These are phyloP conservation scores for Mediolabrus comicus DNA, from an alignment of 108 stramenopile genomes.

Conservation along the genomic window DNA sequence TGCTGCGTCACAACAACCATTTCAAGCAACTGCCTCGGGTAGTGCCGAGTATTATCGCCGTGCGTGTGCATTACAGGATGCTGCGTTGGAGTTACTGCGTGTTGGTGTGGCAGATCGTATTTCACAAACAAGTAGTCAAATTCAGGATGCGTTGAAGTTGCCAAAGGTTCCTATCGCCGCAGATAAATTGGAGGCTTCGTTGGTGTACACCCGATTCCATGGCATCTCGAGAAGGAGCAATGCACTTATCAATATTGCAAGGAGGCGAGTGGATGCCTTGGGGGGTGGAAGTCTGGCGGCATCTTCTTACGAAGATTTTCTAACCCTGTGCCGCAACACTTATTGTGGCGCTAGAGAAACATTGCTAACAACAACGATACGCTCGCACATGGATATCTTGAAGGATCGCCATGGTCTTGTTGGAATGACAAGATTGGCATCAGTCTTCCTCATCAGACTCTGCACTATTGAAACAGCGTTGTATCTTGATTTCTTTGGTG, in stretches of 20 bases:
- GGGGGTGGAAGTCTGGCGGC: constrained; percentile 28
- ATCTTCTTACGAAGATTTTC: constrained; percentile 65
- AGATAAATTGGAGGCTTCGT: constrained; percentile 83
- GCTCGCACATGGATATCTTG: constrained; percentile 84
- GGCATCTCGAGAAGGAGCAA: constrained; percentile 83
- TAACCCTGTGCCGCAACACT: constrained; percentile 72
- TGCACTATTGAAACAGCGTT: constrained; percentile 84
- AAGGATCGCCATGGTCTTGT: constrained; percentile 82
- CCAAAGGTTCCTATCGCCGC: constrained; percentile 62
- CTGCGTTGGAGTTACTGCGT: constrained; percentile 70
- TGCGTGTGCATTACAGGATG: constrained; percentile 81
- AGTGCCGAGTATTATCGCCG: constrained; percentile 79
- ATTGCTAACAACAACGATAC: constrained; percentile 62
- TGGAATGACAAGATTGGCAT: constrained; percentile 85
- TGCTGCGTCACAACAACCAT: background rate
- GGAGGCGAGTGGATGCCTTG: constrained; percentile 60
- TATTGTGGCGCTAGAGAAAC: constrained; percentile 69
- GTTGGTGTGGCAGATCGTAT: constrained; percentile 87
- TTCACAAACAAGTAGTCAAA: constrained; percentile 57
- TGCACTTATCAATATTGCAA: constrained; percentile 61
- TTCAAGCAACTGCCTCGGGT: constrained; percentile 43
- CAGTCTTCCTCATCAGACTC: constrained; percentile 84
- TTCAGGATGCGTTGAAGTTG: constrained; percentile 63
- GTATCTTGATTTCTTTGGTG: constrained; percentile 88
- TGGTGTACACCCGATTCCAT: constrained; percentile 87